Base-by-base conservation (phyloP, 2,329 filamentous ascomycete species). In the Cryoendolithus antarcticus region DNA sequence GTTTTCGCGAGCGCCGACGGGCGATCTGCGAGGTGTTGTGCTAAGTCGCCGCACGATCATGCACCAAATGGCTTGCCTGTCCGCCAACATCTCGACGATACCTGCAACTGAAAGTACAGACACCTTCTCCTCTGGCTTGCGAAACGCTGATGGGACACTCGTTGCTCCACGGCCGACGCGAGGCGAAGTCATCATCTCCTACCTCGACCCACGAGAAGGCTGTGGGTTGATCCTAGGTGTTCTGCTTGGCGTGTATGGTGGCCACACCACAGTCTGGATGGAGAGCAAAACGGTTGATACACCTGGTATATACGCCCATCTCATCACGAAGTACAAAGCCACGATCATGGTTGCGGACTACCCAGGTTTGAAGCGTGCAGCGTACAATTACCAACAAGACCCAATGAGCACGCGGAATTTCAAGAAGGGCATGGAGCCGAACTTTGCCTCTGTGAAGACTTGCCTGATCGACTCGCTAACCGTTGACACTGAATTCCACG, bases 1-100 rank as follows among this genome's bases (percentile, higher is more conserved):
- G 59, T 99, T 98, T 55, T 94, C 89, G 2, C 75, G 88, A 37
- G 91, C 91, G 1, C 91, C 91, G 0, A 98, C 93, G 0, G 93
- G 91, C 28, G 93, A 99, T 59, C 62, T 95, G 47, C 74, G 91
- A 44, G 91, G 91, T 36, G 93, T 98, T 1, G 91, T 98, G 5
- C 77, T 99, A 55, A 95, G 88, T 61, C 91, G 98, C 62, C 77
- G 93, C 35, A 99, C 91, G 15, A 96, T 99, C 45, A 98, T 99
- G 91, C 91, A 99, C 57, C 91, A 99, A 58, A 95, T 98, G 88
- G 88, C 86, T 12, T 96, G 88, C 55, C 62, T 98, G 41, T 91
- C 85, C 53, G 89, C 93, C 9, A 82, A 98, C 39, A 68, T 96
- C 15, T 79, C 85, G 2, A 91, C 86, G 0, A 80, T 93, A 10